Evolutionary conservation across 2,329 filamentous ascomycete genomes (phyloP).

Genomic region (Cryphonectria naterciae): DNA sequence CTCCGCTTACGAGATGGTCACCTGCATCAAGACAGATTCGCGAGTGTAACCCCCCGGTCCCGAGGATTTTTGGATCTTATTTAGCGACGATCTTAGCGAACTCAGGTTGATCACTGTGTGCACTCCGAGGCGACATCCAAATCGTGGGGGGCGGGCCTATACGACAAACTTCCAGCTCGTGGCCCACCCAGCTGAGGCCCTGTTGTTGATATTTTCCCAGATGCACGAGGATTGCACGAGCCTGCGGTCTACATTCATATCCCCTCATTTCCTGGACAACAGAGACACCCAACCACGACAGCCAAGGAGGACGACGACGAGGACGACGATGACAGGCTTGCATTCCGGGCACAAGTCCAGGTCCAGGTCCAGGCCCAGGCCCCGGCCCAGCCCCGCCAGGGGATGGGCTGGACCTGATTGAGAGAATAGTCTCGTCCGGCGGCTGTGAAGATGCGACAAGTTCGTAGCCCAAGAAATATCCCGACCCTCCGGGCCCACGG

Average conservation of each 20-base stretch:
- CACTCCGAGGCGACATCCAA: not conserved
- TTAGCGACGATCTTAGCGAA: constrained; percentile 9
- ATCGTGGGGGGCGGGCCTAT: not conserved
- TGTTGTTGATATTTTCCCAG: not conserved
- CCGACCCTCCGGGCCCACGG: not conserved
- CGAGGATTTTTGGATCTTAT: constrained; percentile 3
- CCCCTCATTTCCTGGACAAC: not conserved
- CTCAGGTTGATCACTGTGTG: not conserved
- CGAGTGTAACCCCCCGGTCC: constrained; percentile 16
- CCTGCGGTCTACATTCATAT: not conserved
- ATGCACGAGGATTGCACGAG: constrained; percentile 1
- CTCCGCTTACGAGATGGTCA: constrained; percentile 14
- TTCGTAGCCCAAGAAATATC: not conserved
- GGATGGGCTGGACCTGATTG: not conserved
- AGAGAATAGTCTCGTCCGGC: not conserved
- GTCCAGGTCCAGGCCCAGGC: not conserved
- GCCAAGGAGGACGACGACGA: not conserved
- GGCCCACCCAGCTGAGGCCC: not conserved
- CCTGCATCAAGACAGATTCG: constrained; percentile 24
- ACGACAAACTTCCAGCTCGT: not conserved
- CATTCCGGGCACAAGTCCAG: not conserved
- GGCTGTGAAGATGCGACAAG: not conserved
- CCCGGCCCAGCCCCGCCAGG: not conserved
- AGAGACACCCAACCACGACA: constrained; percentile 1
- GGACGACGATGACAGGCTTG: constrained; percentile 1